Percentiles rank a stretch among this genome's conserved stretches.
Evolutionary conservation across 106 monocot genomes (phyloP).

Genomic region (Posidonia australis): DNA sequence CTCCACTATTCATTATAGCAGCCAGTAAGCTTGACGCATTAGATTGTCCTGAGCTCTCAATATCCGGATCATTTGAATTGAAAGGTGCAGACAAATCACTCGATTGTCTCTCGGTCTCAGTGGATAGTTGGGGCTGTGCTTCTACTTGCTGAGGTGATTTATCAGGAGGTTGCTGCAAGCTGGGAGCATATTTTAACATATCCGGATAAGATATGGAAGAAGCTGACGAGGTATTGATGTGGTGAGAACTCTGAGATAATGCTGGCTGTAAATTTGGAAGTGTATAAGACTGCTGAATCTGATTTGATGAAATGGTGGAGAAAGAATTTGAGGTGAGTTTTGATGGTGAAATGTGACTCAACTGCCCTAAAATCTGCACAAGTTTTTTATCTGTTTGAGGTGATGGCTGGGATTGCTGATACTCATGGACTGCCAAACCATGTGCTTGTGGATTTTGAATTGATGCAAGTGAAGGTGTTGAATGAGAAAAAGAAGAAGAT

Average conservation of each 20-base stretch:
- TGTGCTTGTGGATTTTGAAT: constrained; percentile 16
- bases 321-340: constrained; percentile 14
- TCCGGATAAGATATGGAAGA: constrained; percentile 22
- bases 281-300: constrained; percentile 13
- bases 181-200: constrained; percentile 18
- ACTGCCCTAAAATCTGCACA: constrained; percentile 11
- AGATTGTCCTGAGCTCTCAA: constrained; percentile 24
- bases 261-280: constrained; percentile 3
- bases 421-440: constrained; percentile 14
- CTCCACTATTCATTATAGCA: constrained; percentile 44
- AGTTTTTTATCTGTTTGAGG: constrained; percentile 30
- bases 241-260: constrained; percentile 17
- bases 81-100: constrained; percentile 11
- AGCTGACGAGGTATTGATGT: constrained; percentile 12
- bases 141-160: constrained; percentile 8
- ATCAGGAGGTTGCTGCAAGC: constrained; percentile 22
- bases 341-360: constrained; percentile 6
- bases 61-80: constrained; percentile 9
- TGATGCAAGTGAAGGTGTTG: constrained; percentile 29
- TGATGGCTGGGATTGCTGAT: constrained; percentile 3
- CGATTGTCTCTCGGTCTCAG: constrained; percentile 8
- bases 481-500: constrained; percentile 18
- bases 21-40: constrained; percentile 37
- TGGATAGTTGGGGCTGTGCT: constrained; percentile 15
- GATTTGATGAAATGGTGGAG: constrained; percentile 8